Evolutionary conservation across 2,329 filamentous ascomycete species (phyloP).

Genomic region (Ramichloridium luteum): DNA sequence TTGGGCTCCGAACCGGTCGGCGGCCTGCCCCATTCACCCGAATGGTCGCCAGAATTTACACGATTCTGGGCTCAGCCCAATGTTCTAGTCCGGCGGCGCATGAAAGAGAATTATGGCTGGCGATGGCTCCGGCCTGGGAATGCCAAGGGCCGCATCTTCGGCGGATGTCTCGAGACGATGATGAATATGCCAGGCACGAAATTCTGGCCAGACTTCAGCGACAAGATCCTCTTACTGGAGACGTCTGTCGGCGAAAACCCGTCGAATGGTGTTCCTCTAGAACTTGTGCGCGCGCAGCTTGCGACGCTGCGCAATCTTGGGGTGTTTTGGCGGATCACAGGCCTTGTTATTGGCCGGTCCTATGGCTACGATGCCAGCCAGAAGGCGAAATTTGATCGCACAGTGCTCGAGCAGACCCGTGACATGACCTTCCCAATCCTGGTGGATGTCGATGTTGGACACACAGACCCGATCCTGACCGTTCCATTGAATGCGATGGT

Average conservation of each 20-base stretch:
- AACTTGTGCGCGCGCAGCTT: neutral
- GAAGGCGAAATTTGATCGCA: neutral
- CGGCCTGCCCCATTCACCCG: neutral
- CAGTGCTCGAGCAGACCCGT: neutral
- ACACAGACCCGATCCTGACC: neutral
- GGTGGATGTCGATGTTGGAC: constrained; percentile 1
- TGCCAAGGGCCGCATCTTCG: neutral
- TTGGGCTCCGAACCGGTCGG: neutral
- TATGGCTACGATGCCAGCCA: neutral
- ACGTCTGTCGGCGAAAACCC: constrained; percentile 1
- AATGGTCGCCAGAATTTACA: neutral
- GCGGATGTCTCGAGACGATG: neutral
- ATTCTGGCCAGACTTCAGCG: neutral
- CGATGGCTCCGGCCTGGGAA: neutral
- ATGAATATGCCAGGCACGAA: constrained; percentile 1
- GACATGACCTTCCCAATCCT: neutral
- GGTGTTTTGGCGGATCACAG: neutral
- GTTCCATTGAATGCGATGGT: neutral
- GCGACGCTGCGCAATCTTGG: constrained; percentile 1
- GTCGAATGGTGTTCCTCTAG: neutral
- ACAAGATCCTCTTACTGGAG: neutral
- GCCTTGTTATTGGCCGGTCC: neutral
- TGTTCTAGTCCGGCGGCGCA: neutral
- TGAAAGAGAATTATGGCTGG: neutral
- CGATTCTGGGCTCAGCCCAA: neutral